Conservation (phyloP, 495 filamentous ascomycete genomes). For the Neurospora tetrasperma region DNA sequence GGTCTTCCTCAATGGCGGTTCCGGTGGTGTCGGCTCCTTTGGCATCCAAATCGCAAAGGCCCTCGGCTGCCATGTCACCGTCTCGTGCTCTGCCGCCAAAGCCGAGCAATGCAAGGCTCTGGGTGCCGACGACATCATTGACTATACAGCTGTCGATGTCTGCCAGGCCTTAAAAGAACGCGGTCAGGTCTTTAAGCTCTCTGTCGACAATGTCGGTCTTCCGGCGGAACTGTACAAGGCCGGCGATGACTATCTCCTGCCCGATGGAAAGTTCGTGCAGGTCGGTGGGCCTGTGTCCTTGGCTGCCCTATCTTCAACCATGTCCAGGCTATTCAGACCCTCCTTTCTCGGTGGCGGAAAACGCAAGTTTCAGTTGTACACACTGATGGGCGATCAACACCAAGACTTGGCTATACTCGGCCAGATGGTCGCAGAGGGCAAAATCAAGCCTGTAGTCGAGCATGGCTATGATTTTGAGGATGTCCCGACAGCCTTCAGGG, state of each 20-base stretch:
- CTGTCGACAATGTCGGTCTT: constrained; percentile 52
- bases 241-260: constrained; percentile 44
- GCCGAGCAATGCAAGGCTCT: constrained; percentile 44
- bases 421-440: constrained; percentile 42
- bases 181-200: constrained; percentile 44
- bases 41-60: constrained; percentile 58
- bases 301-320: constrained; percentile 10
- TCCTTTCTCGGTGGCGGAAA: constrained; percentile 55
- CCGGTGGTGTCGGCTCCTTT: constrained; percentile 51
- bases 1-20: constrained; percentile 60
- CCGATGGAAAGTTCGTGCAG: constrained; percentile 45
- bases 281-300: constrained; percentile 33
- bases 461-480: constrained; percentile 46
- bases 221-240: constrained; percentile 42
- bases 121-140: constrained; percentile 59
- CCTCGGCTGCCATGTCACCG: constrained; percentile 52
- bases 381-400: constrained; percentile 21
- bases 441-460: constrained; percentile 48
- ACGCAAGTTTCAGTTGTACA: constrained; percentile 39
- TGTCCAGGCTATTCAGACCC: constrained; percentile 35
- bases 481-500: constrained; percentile 44
- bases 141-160: constrained; percentile 51
- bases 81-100: constrained; percentile 50
- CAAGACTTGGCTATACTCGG: constrained; percentile 29
- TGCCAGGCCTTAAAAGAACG: constrained; percentile 35